These are phyloP conservation scores for Plasmopara viticola DNA, from an alignment of 352 stramenopile species.

Conservation along the genomic window DNA sequence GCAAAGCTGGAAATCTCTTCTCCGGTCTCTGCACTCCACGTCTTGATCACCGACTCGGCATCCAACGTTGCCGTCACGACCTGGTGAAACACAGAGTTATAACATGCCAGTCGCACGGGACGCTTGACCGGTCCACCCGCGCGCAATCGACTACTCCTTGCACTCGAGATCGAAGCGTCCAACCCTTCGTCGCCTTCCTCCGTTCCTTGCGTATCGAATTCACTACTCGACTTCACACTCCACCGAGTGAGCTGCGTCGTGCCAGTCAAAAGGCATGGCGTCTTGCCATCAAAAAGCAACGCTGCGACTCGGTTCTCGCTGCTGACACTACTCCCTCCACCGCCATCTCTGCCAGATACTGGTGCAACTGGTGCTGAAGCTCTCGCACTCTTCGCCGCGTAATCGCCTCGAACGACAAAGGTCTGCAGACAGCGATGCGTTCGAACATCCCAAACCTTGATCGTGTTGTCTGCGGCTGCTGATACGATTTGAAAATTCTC, in stretches of 20 bases:
- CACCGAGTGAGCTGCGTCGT: conserved; percentile 68
- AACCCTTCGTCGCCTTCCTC: conserved; percentile 34
- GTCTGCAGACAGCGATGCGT: conserved; percentile 79
- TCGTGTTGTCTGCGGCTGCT: conserved; percentile 70
- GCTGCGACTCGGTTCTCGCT: conserved; percentile 61
- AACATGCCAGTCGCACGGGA: conserved; percentile 51
- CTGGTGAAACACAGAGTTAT: conserved; percentile 82
- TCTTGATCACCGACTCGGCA: conserved; percentile 69
- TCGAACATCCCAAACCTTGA: conserved; percentile 82
- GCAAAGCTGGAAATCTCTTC: conserved; percentile 79
- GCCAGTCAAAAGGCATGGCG: conserved; percentile 55
- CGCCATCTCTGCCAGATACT: conserved; percentile 28
- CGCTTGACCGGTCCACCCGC: conserved; percentile 9
- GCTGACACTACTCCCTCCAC: conserved; percentile 8
- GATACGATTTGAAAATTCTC: conserved; percentile 84
- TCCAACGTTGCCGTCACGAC: conserved; percentile 76
- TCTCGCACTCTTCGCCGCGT: conserved; percentile 1
- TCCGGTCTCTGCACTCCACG: conserved; percentile 80
- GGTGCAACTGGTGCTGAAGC: conserved; percentile 8
- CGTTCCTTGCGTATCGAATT: conserved; percentile 32
- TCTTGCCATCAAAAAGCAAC: conserved; percentile 58
- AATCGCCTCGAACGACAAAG: conserved; percentile 39
- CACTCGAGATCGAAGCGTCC: not conserved
- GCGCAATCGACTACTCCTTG: conserved; percentile 11
- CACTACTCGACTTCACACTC: conserved; percentile 44